These are phyloP conservation scores for Kluyveromyces wickerhamii DNA, from an alignment of 805 yeast species.

Conservation along the genomic window DNA sequence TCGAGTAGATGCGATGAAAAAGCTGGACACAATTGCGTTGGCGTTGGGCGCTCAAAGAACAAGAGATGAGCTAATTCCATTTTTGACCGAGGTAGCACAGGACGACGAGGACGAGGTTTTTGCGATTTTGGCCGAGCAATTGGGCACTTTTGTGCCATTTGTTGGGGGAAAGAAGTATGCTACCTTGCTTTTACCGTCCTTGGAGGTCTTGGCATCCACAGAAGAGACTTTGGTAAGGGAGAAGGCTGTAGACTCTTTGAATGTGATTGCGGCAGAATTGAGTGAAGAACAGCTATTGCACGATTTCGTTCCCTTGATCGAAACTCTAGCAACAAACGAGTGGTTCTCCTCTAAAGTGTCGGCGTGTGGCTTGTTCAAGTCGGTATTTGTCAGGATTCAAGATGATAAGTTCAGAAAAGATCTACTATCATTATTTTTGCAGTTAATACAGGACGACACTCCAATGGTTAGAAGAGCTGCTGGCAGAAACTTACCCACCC, in stretches of 20 bases:
- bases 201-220: slow-evolving; percentile 79
- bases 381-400: slow-evolving; percentile 51
- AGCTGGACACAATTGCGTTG: slow-evolving; percentile 86
- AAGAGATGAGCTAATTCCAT: slow-evolving; percentile 80
- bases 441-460: slow-evolving; percentile 78
- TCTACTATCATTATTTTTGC: slow-evolving; percentile 58
- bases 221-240: slow-evolving; percentile 97
- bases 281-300: slow-evolving; percentile 54
- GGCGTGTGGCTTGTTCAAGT: slow-evolving; percentile 78
- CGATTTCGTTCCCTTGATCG: slow-evolving; percentile 67
- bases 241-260: slow-evolving; percentile 81
- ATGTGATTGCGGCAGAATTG: slow-evolving; percentile 57
- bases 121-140: slow-evolving; percentile 84
- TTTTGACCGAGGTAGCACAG: slow-evolving; percentile 73
- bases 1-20: slow-evolving; percentile 89
- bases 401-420: slow-evolving; percentile 48
- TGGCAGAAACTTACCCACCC: slow-evolving; percentile 70
- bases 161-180: slow-evolving; percentile 77
- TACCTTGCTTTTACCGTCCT: slow-evolving; percentile 49
- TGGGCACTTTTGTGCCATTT: slow-evolving; percentile 79
- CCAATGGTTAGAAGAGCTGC: slow-evolving; percentile 98
- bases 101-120: slow-evolving; percentile 99
- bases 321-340: slow-evolving; percentile 72
- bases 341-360: slow-evolving; percentile 95
- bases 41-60: slow-evolving; percentile 95